Base-by-base conservation (phyloP, 352 stramenopile species). In the Pythium aquatile region DNA sequence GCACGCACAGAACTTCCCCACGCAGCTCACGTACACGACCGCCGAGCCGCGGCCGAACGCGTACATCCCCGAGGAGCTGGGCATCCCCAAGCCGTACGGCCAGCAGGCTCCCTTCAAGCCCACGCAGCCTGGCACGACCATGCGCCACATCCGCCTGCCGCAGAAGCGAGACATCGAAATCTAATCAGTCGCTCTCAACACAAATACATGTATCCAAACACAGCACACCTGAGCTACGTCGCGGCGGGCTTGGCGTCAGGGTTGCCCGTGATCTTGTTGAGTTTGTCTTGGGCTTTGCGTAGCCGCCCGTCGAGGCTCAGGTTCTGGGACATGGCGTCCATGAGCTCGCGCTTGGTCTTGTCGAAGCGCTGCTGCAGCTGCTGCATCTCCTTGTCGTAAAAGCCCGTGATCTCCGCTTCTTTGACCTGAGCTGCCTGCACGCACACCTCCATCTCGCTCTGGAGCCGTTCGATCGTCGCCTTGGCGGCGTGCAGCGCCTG, bases 61-160 rank as follows among this genome's bases (percentile, higher is more conserved):
- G 1, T 98, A 98, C 73, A 96, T 98, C 55, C 94, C 94, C 10
- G 87, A 97, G 32, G 90, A 93, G 13, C 73, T 98, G 44, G 90
- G 90, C 17, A 96, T 98, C 54, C 93, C 94, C 1, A 97, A 97
- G 71, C 94, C 94, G 40, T 98, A 98, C 69, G 92, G 94, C 26
- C 72, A 76, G 35, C 76, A 90, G 20, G 93, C 93, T 16, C 94
- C 94, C 28, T 98, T 98, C 80, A 98, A 98, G 55, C 94, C 94
- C 1, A 82, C 79, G 2, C 75, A 94, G 56, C 60, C 79, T 6
- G 94, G 94, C 26, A 88, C 82, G 2, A 97, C 83, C 4, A 98
- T 98, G 94, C 90, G 94, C 29, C 93, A 98, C 65, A 98, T 97
- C 28, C 79, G 90, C 9, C 57, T 83, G 48, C 93, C 93, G 2